phyloP scores from a whole-genome alignment of 202 grass and related monocot genomes.

The Hordeum pubiflorum region DNA sequence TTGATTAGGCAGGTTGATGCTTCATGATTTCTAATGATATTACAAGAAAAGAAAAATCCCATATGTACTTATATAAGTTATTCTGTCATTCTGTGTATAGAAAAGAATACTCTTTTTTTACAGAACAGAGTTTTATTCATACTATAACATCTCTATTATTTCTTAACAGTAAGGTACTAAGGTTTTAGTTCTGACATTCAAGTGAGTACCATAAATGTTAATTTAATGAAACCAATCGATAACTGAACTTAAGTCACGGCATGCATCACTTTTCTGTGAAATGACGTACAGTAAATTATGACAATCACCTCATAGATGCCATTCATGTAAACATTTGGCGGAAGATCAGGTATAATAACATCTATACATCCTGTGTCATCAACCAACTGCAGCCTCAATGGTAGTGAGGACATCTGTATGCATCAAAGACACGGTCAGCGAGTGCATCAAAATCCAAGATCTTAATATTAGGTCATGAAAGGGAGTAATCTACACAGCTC shows the following conservation, averaged over 20 bases:
- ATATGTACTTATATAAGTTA: not conserved
- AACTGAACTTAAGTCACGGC: not conserved
- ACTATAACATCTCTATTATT: not conserved
- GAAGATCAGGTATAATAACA: slow-evolving; percentile 68
- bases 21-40: not conserved
- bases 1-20: not conserved
- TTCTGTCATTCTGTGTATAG: not conserved
- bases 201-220: not conserved
- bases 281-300: not conserved
- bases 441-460: slow-evolving; percentile 3
- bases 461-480: not conserved
- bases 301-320: slow-evolving; percentile 67
- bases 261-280: slow-evolving; percentile 16
- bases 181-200: not conserved
- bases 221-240: not conserved
- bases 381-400: slow-evolving; percentile 68
- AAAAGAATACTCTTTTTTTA: not conserved
- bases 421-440: slow-evolving; percentile 26
- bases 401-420: slow-evolving; percentile 50
- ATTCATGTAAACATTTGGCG: slow-evolving; percentile 29
- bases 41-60: not conserved
- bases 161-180: not conserved
- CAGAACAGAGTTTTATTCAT: not conserved
- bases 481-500: not conserved
- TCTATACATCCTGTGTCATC: slow-evolving; percentile 78